Conservation (phyloP, 2,329 filamentous ascomycete genomes). For the Gnomoniopsis smithogilvyi region DNA sequence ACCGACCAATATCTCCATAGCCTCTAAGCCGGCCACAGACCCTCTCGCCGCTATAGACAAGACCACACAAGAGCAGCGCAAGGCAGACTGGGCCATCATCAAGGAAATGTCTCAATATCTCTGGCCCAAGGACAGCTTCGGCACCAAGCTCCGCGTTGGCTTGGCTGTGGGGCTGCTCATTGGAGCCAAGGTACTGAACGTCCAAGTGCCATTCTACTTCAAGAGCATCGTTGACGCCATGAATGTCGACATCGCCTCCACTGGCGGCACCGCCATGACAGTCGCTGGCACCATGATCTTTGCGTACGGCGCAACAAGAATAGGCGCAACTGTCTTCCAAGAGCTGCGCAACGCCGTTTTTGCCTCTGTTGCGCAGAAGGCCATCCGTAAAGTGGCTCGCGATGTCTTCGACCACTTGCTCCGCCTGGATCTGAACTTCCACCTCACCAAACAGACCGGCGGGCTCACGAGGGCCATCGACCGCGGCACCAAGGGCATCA, state of each 20-base stretch:
- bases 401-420: conserved; percentile 92
- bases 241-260: conserved; percentile 87
- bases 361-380: conserved; percentile 94
- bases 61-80: conserved; percentile 82
- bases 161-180: conserved; percentile 80
- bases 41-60: conserved; percentile 63
- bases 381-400: conserved; percentile 83
- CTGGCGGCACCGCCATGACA: conserved; percentile 85
- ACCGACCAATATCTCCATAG: not conserved
- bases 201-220: conserved; percentile 98
- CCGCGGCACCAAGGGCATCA: conserved; percentile 96
- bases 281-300: conserved; percentile 91
- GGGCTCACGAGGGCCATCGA: conserved; percentile 93
- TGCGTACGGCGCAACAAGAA: conserved; percentile 84
- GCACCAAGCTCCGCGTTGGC: conserved; percentile 80
- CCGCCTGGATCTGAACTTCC: conserved; percentile 87
- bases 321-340: conserved; percentile 86
- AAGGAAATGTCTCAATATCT: conserved; percentile 95
- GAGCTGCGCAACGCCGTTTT: conserved; percentile 96
- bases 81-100: conserved; percentile 98
- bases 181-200: conserved; percentile 91
- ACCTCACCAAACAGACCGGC: conserved; percentile 90
- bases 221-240: conserved; percentile 97
- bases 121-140: conserved; percentile 87
- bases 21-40: conserved; percentile 32